phyloP scores from a whole-genome alignment of 1,284 basidiomycete species.

The Ustilago trichophora region DNA sequence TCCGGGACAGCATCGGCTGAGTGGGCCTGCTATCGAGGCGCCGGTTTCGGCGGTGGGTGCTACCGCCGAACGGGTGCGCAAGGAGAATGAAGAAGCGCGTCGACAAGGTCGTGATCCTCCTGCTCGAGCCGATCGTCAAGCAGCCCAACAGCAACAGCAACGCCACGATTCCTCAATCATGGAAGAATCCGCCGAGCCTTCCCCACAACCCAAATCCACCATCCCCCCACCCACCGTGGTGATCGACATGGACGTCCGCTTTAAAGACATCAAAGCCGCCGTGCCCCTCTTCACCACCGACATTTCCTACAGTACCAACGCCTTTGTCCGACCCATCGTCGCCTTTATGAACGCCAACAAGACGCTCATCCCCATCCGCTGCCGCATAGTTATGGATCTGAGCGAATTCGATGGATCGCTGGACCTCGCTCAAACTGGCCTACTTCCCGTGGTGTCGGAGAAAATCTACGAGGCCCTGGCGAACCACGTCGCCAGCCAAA shows the following conservation, averaged over 20 bases:
- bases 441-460: slow-evolving; percentile 60
- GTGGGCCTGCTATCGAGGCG: slow-evolving; percentile 83
- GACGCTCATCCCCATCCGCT: slow-evolving; percentile 61
- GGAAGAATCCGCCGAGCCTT: too few relatives aligned
- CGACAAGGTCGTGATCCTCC: slow-evolving; percentile 17
- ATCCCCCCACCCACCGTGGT: slow-evolving; percentile 69
- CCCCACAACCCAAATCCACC: too few relatives aligned
- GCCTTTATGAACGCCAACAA: slow-evolving; percentile 79
- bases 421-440: slow-evolving; percentile 63
- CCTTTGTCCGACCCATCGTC: slow-evolving; percentile 94
- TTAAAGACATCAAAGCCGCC: slow-evolving; percentile 93
- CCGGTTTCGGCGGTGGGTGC: slow-evolving; percentile 70
- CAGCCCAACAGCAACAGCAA: slow-evolving; percentile 2
- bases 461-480: slow-evolving; percentile 66
- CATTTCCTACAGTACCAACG: slow-evolving; percentile 89
- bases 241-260: slow-evolving; percentile 92
- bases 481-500: slow-evolving; percentile 60
- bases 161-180: too few relatives aligned
- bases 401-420: slow-evolving; percentile 64
- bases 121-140: slow-evolving; percentile 8
- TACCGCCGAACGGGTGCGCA: slow-evolving; percentile 52
- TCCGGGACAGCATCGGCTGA: slow-evolving; percentile 85
- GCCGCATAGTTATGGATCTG: slow-evolving; percentile 64
- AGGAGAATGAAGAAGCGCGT: slow-evolving; percentile 51
- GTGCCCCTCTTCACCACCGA: slow-evolving; percentile 73